Conservation (phyloP, 495 filamentous ascomycete species). For the Tuber magnatum region DNA sequence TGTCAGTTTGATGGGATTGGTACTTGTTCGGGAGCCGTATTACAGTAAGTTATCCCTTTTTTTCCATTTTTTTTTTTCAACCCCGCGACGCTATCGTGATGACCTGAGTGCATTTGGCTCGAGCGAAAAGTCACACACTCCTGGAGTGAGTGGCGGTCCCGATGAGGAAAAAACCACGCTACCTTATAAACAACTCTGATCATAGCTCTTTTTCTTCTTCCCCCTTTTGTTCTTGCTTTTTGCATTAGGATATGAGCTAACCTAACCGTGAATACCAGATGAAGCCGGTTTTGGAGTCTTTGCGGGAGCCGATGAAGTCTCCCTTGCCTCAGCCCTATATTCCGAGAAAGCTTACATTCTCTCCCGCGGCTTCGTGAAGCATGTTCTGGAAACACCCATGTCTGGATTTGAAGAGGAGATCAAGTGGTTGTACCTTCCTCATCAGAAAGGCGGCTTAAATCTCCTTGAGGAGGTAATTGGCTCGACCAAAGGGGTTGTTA, state of each 20-base stretch:
- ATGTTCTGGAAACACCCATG: slow-evolving; percentile 45
- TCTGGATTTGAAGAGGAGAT: slow-evolving; percentile 48
- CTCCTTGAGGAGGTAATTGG: slow-evolving; percentile 35
- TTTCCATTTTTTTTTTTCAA: background rate
- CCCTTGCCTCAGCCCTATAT: slow-evolving; percentile 49
- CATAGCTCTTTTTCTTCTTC: background rate
- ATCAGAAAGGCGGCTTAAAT: slow-evolving; percentile 24
- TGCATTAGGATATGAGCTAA: slow-evolving; percentile 4
- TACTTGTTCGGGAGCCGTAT: slow-evolving; percentile 55
- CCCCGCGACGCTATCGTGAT: slow-evolving; percentile 15
- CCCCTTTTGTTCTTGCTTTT: background rate
- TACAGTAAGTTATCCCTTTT: slow-evolving; percentile 51
- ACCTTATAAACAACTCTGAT: slow-evolving; percentile 42
- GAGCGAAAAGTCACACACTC: slow-evolving; percentile 42
- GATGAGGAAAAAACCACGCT: slow-evolving; percentile 53
- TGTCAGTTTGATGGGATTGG: slow-evolving; percentile 55
- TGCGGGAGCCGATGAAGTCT: slow-evolving; percentile 44
- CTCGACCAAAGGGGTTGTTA: slow-evolving; percentile 22
- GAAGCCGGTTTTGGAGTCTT: slow-evolving; percentile 54
- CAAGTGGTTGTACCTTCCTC: slow-evolving; percentile 49
- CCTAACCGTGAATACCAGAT: slow-evolving; percentile 42
- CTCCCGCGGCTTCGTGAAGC: slow-evolving; percentile 50
- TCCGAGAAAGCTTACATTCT: slow-evolving; percentile 53
- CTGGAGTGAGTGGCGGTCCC: slow-evolving; percentile 36
- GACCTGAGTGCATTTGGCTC: slow-evolving; percentile 56